Evolutionary conservation across 192 early-diverging fungal genomes (phyloP), one percentile per base, ranked within the genome.

Genomic region (Coemansia sp.): DNA sequence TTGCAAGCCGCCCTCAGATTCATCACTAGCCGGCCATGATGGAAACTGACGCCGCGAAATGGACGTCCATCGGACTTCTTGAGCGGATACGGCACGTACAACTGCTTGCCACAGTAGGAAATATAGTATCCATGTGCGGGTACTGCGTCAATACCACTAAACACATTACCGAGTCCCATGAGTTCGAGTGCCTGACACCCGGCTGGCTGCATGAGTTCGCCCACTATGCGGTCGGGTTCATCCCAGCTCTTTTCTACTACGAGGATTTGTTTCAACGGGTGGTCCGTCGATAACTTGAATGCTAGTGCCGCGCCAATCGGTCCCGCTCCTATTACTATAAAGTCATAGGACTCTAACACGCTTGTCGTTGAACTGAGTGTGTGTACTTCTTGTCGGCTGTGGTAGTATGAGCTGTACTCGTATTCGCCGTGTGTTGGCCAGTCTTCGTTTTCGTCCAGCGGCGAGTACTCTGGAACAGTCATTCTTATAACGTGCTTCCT

Each of bases 221-320:
- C 97, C 22, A 99, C 97, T 65, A 99, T 98, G 43, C 97, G 92
- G 81, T 99, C 95, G 2, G 97, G 97, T 73, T 98, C 93, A 63
- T 53, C 85, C 87, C 95, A 88, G 74, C 94, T 96, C 64, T 96
- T 85, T 71, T 99, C 97, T 62, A 86, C 60, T 20, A 63, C 12
- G 5, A 81, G 54, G 42, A 83, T 62, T 22, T 82, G 86, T 74
- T 46, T 91, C 62, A 11, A 90, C 56, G 92, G 88, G 22, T 89
- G 89, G 60, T 92, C 85, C 35, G 65, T 70, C 6, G 89, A 94
- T 57, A 99, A 89, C 7, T 90, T 84, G 42, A 82, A 81, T 2
- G 97, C 97, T 29, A 92, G 87, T 1, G 95, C 92, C 53, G 87
- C 89, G n/a, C 97, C 97, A 3, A 91, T 88, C n/a, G 97, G 87